Evolutionary conservation across 371 early-diverging fungal species (phyloP), one percentile per base, ranked within the genome.

Genomic region (Funneliformis caledonium): DNA sequence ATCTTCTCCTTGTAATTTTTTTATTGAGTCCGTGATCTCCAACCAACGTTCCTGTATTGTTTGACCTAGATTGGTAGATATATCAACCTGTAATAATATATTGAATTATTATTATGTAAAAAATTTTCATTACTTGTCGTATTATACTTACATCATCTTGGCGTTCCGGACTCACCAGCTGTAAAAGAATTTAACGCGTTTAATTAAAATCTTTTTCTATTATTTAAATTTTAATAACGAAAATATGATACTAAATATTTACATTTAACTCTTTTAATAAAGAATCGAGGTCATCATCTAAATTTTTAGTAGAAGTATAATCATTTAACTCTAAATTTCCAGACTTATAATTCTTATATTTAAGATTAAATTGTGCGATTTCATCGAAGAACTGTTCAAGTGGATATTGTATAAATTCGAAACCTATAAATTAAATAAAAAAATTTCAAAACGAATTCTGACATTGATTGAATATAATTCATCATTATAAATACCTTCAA

Each of bases 391-490:
- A n/a, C 6, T 50, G 47, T 33, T 72, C 72, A 14, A 72, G 4
- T 72, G 72, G 52, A 50, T 72, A 72, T 31, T 72, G 72, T 9
- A 72, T 33, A 72, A 72, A 72, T 48, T 72, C 72, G 16, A 72
- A 31, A 1, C 72, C 72, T 72, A 72, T n/a, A 16, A 70, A 37
- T 43, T n/a, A 43, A 50, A 50, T 47, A 50, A 47, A 33, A 72
- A 14, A 31, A 47, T 22, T 12, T 64, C 3, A 31, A 19, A 33
- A 12, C 12, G 19, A 50, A 72, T 14, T 48, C 19, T 8, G 19
- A 72, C 7, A 26, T 31, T 11, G 19, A 72, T 16, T n/a, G 11
- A 33, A 26, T 11, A 52, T 5, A 50, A 11, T 26, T 31, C 4
- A 16, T 12, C 26, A 47, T 50, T 9, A 48, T 14, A 70, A 72